Conservation (phyloP, 305 asterid species). For the Petunia hybrid region DNA sequence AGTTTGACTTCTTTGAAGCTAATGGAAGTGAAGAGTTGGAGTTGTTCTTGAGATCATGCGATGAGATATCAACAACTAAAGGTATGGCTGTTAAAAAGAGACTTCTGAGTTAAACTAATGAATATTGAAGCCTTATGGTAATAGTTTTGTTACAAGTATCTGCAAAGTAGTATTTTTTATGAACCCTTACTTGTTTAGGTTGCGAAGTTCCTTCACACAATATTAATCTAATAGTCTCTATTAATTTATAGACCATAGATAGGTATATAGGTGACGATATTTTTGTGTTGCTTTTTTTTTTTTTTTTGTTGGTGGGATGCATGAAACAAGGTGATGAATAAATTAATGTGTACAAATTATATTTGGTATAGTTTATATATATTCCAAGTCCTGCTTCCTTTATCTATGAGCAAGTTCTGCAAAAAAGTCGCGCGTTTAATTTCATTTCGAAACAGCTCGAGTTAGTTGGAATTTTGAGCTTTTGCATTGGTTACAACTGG, state of each 20-base stretch:
- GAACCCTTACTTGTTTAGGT: conserved; percentile 3
- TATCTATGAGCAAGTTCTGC: not conserved
- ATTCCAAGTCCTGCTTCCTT: not conserved
- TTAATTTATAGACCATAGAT: not conserved
- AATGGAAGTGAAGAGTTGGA: conserved; percentile 28
- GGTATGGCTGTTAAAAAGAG: conserved; percentile 30
- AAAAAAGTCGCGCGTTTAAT: no score
- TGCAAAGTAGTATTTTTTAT: no score
- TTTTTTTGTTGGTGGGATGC: not conserved
- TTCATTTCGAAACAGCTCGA: no score
- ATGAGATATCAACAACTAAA: not conserved
- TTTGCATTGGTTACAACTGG: no score
- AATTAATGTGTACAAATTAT: not conserved
- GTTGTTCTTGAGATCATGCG: not conserved
- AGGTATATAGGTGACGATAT: not conserved
- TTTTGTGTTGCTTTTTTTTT: not conserved
- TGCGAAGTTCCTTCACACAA: conserved; percentile 1
- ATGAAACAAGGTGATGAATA: conserved; percentile 1
- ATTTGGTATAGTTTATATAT: not conserved
- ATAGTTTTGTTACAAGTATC: not conserved
- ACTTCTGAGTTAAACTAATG: not conserved
- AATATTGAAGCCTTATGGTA: not conserved
- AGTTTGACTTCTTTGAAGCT: not conserved
- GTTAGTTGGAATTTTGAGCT: no score
- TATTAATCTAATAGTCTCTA: not conserved